These are phyloP conservation scores for Ambrosiella cleistominuta DNA, from an alignment of 2,329 filamentous ascomycete genomes.

Conservation along the genomic window DNA sequence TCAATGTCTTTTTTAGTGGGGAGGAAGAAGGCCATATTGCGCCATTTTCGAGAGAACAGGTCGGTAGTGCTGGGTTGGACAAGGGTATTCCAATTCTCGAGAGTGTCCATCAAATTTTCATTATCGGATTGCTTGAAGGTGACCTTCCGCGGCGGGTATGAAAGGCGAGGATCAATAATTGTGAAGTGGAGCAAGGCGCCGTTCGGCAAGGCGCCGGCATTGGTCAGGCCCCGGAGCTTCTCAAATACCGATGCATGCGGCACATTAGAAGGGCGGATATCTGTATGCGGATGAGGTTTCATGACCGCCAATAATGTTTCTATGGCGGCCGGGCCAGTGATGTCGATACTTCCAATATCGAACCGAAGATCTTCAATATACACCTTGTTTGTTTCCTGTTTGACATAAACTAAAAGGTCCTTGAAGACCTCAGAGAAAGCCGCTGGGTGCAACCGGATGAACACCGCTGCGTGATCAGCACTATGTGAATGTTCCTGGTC, in stretches of 20 bases:
- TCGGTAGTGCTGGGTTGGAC: constrained; percentile 22
- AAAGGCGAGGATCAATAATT: constrained; percentile 61
- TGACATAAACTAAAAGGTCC: constrained; percentile 38
- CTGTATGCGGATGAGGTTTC: constrained; percentile 27
- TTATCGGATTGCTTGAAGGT: constrained; percentile 19
- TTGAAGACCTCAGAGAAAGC: constrained; percentile 55
- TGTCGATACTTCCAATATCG: constrained; percentile 43
- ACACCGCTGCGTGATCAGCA: constrained; percentile 25
- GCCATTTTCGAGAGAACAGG: constrained; percentile 45
- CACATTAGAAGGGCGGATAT: constrained; percentile 14
- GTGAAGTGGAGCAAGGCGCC: constrained; percentile 57
- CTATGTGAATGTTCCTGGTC: constrained; percentile 25
- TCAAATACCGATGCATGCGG: constrained; percentile 32
- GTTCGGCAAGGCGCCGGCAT: constrained; percentile 50
- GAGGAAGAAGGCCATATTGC: constrained; percentile 46
- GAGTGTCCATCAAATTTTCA: constrained; percentile 33
- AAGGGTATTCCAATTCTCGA: constrained; percentile 48
- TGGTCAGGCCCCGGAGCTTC: constrained; percentile 40
- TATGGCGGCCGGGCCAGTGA: constrained; percentile 53
- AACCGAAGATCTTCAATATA: constrained; percentile 52
- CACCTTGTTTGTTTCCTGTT: constrained; percentile 42
- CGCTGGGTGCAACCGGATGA: constrained; percentile 68
- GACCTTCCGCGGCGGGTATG: constrained; percentile 50
- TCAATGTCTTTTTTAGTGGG: constrained; percentile 70
- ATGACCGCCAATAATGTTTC: constrained; percentile 59